phyloP scores from a whole-genome alignment of 352 stramenopile species.

The Pythium dissimile region DNA sequence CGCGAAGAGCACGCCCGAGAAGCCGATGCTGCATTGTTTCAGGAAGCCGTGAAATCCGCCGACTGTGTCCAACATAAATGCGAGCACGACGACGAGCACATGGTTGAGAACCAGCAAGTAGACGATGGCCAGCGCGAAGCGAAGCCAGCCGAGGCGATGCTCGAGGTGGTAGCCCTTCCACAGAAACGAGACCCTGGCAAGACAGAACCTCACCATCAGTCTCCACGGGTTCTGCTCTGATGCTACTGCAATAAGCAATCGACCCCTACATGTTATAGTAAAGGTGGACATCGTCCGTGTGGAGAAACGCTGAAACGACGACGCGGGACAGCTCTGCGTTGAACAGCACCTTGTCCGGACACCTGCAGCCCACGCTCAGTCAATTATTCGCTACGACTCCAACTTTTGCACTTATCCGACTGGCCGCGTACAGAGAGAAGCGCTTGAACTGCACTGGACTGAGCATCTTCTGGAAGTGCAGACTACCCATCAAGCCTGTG shows the following conservation, averaged over 20 bases:
- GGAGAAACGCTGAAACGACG: constrained; percentile 72
- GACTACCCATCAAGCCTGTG: constrained; percentile 38
- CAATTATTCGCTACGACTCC: no score
- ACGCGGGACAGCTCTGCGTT: constrained; percentile 41
- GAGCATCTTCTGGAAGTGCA: constrained; percentile 52
- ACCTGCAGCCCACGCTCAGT: no score
- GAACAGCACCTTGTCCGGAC: constrained; percentile 51
- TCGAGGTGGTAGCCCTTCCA: constrained; percentile 86
- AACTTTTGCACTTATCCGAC: no score
- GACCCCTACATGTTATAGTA: constrained; percentile 87
- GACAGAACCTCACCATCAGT: no score
- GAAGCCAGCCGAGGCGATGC: constrained; percentile 38
- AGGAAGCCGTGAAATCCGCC: constrained; percentile 20
- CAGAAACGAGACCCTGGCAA: constrained; percentile 63
- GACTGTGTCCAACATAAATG: constrained; percentile 30
- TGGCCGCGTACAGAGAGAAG: constrained; percentile 42
- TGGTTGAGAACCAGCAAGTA: constrained; percentile 68
- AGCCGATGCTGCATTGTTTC: constrained; percentile 66
- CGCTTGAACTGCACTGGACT: constrained; percentile 30
- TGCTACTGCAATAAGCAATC: constrained; percentile 8
- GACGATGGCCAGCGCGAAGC: constrained; percentile 43
- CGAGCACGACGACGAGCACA: constrained; percentile 43
- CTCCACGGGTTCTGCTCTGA: constrained; percentile 18
- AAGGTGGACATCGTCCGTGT: constrained; percentile 82
- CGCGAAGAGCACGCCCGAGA: constrained; percentile 74